These are phyloP conservation scores for Thymus mandschuricus DNA, from an alignment of 257 asterid genomes.

Conservation along the genomic window DNA sequence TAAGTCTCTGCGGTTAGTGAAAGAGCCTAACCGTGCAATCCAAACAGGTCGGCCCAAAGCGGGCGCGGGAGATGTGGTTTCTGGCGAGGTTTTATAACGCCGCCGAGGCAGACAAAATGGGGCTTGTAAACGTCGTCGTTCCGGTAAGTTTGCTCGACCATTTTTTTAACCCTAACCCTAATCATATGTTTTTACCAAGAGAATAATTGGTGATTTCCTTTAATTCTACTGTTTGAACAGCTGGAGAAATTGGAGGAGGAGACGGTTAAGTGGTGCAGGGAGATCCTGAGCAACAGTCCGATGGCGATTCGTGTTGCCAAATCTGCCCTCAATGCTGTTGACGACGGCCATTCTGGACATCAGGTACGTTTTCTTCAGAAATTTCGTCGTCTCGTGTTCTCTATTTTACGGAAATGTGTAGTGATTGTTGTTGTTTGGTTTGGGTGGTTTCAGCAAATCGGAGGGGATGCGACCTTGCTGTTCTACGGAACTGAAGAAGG, in stretches of 20 bases:
- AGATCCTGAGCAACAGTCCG: conserved; percentile 91
- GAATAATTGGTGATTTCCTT: too few species aligned
- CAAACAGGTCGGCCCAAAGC: conserved; percentile 79
- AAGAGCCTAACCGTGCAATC: neutral
- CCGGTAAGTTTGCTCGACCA: conserved; percentile 54
- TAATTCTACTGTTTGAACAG: conserved; percentile 29
- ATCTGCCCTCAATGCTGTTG: conserved; percentile 91
- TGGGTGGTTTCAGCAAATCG: conserved; percentile 56
- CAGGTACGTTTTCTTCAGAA: too few species aligned
- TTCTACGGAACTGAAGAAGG: conserved; percentile 96
- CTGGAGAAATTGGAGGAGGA: conserved; percentile 80
- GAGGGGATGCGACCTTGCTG: conserved; percentile 84
- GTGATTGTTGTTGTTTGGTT: neutral
- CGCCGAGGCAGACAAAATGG: conserved; percentile 88
- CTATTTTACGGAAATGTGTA: neutral
- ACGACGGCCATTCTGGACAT: conserved; percentile 92
- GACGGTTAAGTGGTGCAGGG: conserved; percentile 90
- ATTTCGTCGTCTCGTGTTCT: neutral
- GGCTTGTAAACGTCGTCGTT: conserved; percentile 87
- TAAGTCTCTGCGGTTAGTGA: neutral
- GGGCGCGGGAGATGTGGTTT: conserved; percentile 96
- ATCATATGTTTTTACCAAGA: too few species aligned
- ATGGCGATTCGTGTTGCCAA: conserved; percentile 84
- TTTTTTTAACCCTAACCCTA: too few species aligned
- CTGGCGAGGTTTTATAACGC: conserved; percentile 84